Conservation (phyloP, 2,329 filamentous ascomycete genomes). For the Botryotinia globosa region DNA sequence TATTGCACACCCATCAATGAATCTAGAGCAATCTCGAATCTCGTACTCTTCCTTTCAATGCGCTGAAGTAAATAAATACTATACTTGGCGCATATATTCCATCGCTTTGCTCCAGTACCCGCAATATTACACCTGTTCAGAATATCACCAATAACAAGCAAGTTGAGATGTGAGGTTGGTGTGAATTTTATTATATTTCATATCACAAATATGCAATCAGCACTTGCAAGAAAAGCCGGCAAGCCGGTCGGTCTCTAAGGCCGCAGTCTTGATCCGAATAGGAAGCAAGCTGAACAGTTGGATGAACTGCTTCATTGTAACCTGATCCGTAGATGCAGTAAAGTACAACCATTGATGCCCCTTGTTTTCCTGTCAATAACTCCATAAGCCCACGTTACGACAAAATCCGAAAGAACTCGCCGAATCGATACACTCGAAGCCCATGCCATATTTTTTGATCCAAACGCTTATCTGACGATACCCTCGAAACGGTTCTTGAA, state of each 20-base stretch:
- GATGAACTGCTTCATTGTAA: constrained; percentile 46
- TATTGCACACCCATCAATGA: not conserved
- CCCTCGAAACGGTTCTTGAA: constrained; percentile 68
- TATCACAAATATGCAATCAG: constrained; percentile 15
- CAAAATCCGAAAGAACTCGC: constrained; percentile 18
- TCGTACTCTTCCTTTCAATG: not conserved
- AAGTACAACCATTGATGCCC: constrained; percentile 35
- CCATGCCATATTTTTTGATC: constrained; percentile 11
- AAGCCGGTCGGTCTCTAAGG: constrained; percentile 73
- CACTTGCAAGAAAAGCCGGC: constrained; percentile 53
- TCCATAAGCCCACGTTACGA: constrained; percentile 31
- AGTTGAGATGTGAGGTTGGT: not conserved
- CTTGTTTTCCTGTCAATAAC: constrained; percentile 31
- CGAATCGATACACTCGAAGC: constrained; percentile 19
- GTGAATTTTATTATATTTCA: constrained; percentile 8
- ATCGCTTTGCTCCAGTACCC: not conserved
- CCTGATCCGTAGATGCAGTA: constrained; percentile 37
- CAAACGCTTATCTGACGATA: constrained; percentile 83
- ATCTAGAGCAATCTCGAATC: not conserved
- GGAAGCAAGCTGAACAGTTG: constrained; percentile 47
- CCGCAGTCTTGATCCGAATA: constrained; percentile 58
- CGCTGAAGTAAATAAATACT: not conserved
- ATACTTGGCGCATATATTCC: not conserved
- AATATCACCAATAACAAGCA: not conserved
- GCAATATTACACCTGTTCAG: not conserved